Percentiles rank a stretch among this genome's conserved stretches.
These are phyloP conservation scores for Torulaspora franciscae DNA, from an alignment of 805 yeast species.

Conservation along the genomic window DNA sequence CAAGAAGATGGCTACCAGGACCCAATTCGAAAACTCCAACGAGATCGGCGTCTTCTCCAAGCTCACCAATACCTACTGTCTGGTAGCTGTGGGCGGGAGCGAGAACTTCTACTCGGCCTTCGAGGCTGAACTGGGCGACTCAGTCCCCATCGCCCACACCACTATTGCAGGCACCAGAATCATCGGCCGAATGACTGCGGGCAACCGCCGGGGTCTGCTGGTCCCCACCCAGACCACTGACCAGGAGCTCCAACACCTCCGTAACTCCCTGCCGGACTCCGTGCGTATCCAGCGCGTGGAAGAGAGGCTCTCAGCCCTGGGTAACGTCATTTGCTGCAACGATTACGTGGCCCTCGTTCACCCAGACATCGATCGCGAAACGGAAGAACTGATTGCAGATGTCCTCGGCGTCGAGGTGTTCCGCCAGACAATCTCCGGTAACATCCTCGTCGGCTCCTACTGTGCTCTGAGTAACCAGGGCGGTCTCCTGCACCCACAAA, in stretches of 20 bases:
- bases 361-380: conserved; percentile 98
- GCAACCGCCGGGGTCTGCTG: conserved; percentile 93
- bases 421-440: conserved; percentile 98
- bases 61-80: conserved; percentile 90
- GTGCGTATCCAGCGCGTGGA: conserved; percentile 97
- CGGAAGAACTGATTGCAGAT: conserved; percentile 97
- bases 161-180: conserved; percentile 98
- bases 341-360: conserved; percentile 98
- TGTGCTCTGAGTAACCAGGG: conserved; percentile 95
- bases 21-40: conserved; percentile 79
- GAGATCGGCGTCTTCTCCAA: conserved; percentile 94
- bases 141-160: conserved; percentile 92
- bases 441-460: conserved; percentile 94
- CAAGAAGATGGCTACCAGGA: conserved; percentile 56
- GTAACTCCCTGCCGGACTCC: conserved; percentile 92
- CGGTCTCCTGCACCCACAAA: conserved; percentile 97
- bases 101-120: conserved; percentile 85
- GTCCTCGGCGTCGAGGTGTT: conserved; percentile 98
- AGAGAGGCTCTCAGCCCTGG: conserved; percentile 93
- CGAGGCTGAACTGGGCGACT: conserved; percentile 96
- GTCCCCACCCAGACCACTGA: conserved; percentile 98
- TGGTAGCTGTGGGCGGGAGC: conserved; percentile 96
- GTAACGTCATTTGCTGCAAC: conserved; percentile 97
- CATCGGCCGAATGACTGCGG: conserved; percentile 97
- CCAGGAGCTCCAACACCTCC: conserved; percentile 94